Conservation (phyloP, 2,329 filamentous ascomycete species). For the Colletotrichum theobromicola region DNA sequence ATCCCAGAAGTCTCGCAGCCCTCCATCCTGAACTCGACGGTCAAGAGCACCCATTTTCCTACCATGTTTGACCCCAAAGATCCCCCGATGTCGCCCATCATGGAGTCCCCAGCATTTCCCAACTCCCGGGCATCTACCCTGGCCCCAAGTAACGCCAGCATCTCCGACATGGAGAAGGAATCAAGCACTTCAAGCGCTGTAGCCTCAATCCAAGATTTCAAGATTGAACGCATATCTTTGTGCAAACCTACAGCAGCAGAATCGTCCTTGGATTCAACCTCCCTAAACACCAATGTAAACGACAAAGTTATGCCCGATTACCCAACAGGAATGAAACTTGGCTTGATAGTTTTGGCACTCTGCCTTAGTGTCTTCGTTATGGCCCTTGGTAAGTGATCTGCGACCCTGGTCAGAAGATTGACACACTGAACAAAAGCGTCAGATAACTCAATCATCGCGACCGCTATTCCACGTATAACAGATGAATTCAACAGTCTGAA, state of each 20-base stretch:
- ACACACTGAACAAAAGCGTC: not conserved
- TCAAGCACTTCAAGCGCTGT: not conserved
- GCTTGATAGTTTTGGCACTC: constrained; percentile 40
- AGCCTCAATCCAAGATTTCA: not conserved
- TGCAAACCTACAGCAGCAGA: not conserved
- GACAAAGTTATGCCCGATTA: not conserved
- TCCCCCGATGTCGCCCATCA: not conserved
- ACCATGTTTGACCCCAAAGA: constrained; percentile 5
- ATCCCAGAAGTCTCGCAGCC: not conserved
- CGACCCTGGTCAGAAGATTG: not conserved
- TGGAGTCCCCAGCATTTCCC: not conserved
- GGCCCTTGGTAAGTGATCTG: constrained; percentile 35
- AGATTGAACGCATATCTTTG: not conserved
- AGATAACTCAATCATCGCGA: constrained; percentile 48
- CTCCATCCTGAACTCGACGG: not conserved
- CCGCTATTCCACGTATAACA: constrained; percentile 49
- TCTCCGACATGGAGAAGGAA: constrained; percentile 12
- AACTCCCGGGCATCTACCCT: not conserved
- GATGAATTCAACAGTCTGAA: constrained; percentile 46
- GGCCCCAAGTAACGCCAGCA: not conserved
- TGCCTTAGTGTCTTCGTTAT: constrained; percentile 45
- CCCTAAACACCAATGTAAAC: not conserved
- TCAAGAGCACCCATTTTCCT: not conserved
- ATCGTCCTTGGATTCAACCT: not conserved
- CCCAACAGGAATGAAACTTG: constrained; percentile 28